A percentile compares a stretch with the other conserved stretches of the same genome.
Conservation (phyloP, 441 rosid species). For the Kokia cookei region DNA sequence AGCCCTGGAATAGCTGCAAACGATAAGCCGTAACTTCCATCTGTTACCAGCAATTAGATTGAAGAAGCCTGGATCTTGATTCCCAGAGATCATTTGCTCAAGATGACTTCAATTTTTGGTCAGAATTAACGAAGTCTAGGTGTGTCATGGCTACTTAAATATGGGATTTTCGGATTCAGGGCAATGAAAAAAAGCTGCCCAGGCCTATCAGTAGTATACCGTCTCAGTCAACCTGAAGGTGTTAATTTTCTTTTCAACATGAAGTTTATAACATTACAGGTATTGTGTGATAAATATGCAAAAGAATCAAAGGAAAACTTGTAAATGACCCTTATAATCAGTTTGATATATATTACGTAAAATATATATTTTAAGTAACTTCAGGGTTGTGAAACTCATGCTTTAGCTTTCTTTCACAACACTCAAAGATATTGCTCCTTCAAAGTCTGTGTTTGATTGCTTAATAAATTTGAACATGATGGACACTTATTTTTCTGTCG, state of each 20-base stretch:
- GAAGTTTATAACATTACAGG: background rate
- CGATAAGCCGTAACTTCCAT: constrained; percentile 23
- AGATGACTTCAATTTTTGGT: constrained; percentile 2
- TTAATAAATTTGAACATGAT: background rate
- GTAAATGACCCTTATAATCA: constrained; percentile 5
- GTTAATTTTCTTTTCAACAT: background rate
- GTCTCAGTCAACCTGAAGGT: background rate
- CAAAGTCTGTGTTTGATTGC: background rate
- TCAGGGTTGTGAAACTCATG: background rate
- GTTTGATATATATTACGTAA: background rate
- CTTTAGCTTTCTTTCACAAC: background rate
- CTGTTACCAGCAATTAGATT: constrained; percentile 14
- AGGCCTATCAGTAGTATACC: background rate
- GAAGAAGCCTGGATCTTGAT: constrained; percentile 14
- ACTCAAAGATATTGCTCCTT: background rate
- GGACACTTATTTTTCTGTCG: too few species aligned
- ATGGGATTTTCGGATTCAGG: constrained; percentile 10
- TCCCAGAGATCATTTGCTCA: background rate
- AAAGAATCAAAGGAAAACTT: background rate
- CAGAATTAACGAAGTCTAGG: background rate
- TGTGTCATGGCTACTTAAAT: background rate
- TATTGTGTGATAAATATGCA: background rate
- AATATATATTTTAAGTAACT: background rate
- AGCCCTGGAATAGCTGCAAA: constrained; percentile 34
- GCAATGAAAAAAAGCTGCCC: constrained; percentile 13